These are phyloP conservation scores for Linum trigynum DNA, from an alignment of 345 rosid genomes.

Conservation along the genomic window DNA sequence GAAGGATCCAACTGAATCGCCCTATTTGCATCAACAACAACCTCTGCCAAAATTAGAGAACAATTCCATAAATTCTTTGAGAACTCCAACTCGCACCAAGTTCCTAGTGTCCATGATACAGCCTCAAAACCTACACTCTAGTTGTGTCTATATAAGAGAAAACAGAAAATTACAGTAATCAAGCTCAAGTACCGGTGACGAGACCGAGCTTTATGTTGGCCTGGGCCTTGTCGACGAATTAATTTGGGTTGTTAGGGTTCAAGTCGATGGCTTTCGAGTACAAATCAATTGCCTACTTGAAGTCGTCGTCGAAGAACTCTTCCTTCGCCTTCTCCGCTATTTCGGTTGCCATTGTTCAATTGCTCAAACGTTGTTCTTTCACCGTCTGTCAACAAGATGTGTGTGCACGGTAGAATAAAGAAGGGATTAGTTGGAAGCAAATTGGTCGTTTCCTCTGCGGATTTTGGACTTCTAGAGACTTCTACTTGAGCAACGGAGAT, in stretches of 20 bases:
- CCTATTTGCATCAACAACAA: conserved; percentile 67
- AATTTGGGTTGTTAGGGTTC: conserved; percentile 55
- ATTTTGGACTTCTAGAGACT: too few species aligned
- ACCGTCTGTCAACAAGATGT: too few species aligned
- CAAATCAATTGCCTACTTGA: conserved; percentile 69
- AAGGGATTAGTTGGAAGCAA: too few species aligned
- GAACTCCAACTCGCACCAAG: background rate
- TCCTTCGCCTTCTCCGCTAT: conserved; percentile 65
- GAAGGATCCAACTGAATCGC: conserved; percentile 69
- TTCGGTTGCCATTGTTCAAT: conserved; percentile 53
- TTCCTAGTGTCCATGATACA: too few species aligned
- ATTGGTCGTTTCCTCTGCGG: too few species aligned
- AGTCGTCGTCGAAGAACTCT: conserved; percentile 84
- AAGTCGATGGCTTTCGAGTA: conserved; percentile 63
- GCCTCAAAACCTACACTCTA: background rate
- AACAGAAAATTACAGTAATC: background rate
- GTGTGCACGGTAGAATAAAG: too few species aligned
- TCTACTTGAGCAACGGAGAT: too few species aligned
- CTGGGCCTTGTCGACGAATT: conserved; percentile 83
- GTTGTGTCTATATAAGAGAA: background rate
- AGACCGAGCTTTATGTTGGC: conserved; percentile 66
- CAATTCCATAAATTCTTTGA: background rate
- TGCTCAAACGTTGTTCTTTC: conserved; percentile 46
- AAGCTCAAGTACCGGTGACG: conserved; percentile 45
- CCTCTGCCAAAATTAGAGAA: conserved; percentile 36